These are phyloP conservation scores for Zygotorulaspora chibaensis DNA, from an alignment of 805 yeast species.

Conservation along the genomic window DNA sequence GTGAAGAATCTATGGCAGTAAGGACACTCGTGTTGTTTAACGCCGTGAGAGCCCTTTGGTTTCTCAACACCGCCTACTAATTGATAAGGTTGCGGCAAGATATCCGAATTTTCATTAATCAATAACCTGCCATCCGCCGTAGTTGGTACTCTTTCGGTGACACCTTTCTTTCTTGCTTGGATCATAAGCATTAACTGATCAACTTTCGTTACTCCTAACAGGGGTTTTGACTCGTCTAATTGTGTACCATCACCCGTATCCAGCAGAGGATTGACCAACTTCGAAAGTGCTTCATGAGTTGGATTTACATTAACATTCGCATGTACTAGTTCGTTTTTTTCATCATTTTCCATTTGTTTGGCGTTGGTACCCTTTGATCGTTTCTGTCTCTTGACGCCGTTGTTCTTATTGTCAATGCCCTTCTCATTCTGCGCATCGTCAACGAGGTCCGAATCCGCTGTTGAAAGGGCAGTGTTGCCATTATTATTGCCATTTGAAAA, in stretches of 20 bases:
- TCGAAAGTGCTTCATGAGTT: conserved; percentile 18
- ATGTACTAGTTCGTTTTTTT: conserved; percentile 3
- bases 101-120: conserved; percentile 45
- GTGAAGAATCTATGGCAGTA: conserved; percentile 78
- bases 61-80: conserved; percentile 79
- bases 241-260: conserved; percentile 45
- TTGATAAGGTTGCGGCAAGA: conserved; percentile 55
- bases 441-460: not conserved
- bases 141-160: conserved; percentile 58
- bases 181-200: conserved; percentile 89
- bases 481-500: conserved; percentile 8
- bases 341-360: conserved; percentile 3
- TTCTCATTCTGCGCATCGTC: not conserved
- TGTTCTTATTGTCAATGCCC: not conserved
- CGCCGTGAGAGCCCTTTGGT: conserved; percentile 38
- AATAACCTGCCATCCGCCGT: conserved; percentile 67
- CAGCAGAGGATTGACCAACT: conserved; percentile 25
- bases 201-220: conserved; percentile 81
- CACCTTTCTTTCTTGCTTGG: conserved; percentile 79
- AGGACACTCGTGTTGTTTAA: conserved; percentile 63
- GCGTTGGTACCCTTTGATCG: conserved; percentile 8
- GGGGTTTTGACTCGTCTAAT: conserved; percentile 61
- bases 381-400: conserved; percentile 7
- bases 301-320: conserved; percentile 16
- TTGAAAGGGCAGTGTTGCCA: not conserved